Evolutionary conservation across 768 basidiomycete genomes (phyloP).

Genomic region (Hygrocybe coccinea): DNA sequence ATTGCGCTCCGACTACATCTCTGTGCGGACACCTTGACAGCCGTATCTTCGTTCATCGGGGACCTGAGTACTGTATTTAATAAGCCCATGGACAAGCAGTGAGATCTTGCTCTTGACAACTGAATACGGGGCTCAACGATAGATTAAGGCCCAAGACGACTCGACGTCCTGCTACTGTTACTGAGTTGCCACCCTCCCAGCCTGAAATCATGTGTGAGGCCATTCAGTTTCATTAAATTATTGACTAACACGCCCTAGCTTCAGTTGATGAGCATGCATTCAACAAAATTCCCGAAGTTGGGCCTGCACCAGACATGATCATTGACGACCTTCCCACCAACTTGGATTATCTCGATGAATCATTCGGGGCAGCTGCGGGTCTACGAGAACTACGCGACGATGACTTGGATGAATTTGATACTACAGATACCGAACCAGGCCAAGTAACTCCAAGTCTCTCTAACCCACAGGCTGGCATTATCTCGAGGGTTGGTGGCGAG

Average conservation of each 20-base stretch:
- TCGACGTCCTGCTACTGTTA: slow-evolving; percentile 31
- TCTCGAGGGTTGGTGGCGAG: slow-evolving; percentile 73
- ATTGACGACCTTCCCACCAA: slow-evolving; percentile 88
- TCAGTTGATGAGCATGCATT: slow-evolving; percentile 85
- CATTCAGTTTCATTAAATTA: background rate
- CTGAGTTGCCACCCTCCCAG: slow-evolving; percentile 16
- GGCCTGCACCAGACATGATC: slow-evolving; percentile 82
- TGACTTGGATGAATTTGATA: slow-evolving; percentile 64
- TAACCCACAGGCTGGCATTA: slow-evolving; percentile 35
- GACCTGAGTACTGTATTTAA: slow-evolving; percentile 47
- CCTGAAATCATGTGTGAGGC: slow-evolving; percentile 37
- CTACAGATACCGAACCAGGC: slow-evolving; percentile 25
- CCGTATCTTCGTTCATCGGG: slow-evolving; percentile 50
- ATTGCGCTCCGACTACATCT: slow-evolving; percentile 57
- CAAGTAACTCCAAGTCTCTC: slow-evolving; percentile 20
- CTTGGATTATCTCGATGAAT: slow-evolving; percentile 78
- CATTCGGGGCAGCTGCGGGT: slow-evolving; percentile 75
- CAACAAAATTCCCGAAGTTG: slow-evolving; percentile 65
- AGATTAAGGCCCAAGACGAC: slow-evolving; percentile 24
- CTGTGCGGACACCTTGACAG: slow-evolving; percentile 71
- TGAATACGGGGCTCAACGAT: slow-evolving; percentile 1
- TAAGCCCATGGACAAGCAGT: slow-evolving; percentile 29
- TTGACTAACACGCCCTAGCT: slow-evolving; percentile 33
- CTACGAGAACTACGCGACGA: slow-evolving; percentile 68
- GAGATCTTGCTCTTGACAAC: background rate